Percentiles rank a stretch among this genome's conserved stretches.
phyloP scores from a whole-genome alignment of 768 basidiomycete genomes.

The Podaxis rugospora region DNA sequence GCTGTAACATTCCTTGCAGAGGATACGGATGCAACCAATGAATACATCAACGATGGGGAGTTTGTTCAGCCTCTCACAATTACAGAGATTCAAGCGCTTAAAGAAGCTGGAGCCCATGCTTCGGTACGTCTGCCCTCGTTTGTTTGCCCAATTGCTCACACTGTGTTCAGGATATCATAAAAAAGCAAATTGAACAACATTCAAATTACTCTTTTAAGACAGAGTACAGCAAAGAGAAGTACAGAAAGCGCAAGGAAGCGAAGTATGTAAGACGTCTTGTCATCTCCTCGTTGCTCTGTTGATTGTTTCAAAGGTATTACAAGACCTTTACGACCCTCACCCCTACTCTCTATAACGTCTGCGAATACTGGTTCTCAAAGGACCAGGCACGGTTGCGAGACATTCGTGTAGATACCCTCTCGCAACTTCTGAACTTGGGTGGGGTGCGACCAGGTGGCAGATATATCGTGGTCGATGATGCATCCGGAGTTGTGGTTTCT shows the following conservation, averaged over 20 bases:
- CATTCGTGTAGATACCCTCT: conserved; percentile 81
- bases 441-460: conserved; percentile 85
- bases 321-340: conserved; percentile 85
- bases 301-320: conserved; percentile 55
- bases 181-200: conserved; percentile 89
- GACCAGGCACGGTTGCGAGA: conserved; percentile 79
- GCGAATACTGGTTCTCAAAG: conserved; percentile 85
- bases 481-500: conserved; percentile 82
- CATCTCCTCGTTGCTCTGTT: background rate
- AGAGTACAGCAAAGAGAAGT: conserved; percentile 98
- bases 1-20: conserved; percentile 42
- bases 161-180: conserved; percentile 81
- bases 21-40: conserved; percentile 96
- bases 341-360: conserved; percentile 83
- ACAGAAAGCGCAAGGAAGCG: conserved; percentile 92
- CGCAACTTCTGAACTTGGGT: conserved; percentile 81
- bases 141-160: conserved; percentile 15
- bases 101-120: conserved; percentile 77
- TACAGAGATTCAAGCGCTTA: conserved; percentile 80
- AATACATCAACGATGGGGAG: conserved; percentile 86
- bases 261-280: conserved; percentile 54
- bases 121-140: conserved; percentile 41
- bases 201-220: conserved; percentile 92
- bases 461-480: conserved; percentile 88
- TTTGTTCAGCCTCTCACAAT: conserved; percentile 80